These are phyloP conservation scores for Thamnidium elegans DNA, from an alignment of 192 early-diverging fungal genomes.

Conservation along the genomic window DNA sequence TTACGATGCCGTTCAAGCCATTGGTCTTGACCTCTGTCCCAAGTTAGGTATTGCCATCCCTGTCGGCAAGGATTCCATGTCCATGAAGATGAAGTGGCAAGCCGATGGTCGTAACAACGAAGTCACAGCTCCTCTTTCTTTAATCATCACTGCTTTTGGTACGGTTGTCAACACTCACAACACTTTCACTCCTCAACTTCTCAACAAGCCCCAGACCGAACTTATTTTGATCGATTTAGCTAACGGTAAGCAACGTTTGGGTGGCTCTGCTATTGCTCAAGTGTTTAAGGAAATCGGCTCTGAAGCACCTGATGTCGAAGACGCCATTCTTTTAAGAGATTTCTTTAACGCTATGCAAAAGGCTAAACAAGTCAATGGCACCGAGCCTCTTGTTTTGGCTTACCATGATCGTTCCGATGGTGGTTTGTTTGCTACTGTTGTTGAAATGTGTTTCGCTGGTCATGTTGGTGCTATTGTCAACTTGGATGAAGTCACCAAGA, in stretches of 20 bases:
- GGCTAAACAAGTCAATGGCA: conserved; percentile 20
- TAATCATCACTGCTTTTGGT: conserved; percentile 92
- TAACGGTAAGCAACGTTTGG: conserved; percentile 79
- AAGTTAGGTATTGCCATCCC: conserved; percentile 91
- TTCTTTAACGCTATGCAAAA: conserved; percentile 80
- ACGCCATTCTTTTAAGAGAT: conserved; percentile 58
- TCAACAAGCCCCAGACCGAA: conserved; percentile 45
- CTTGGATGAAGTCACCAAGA: conserved; percentile 44
- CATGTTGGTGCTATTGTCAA: conserved; percentile 81
- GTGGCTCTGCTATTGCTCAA: conserved; percentile 93
- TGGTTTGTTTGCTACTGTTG: conserved; percentile 87
- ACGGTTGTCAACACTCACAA: conserved; percentile 82
- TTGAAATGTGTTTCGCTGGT: conserved; percentile 97
- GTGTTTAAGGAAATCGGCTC: conserved; percentile 84
- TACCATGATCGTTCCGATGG: conserved; percentile 99
- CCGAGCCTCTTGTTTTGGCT: conserved; percentile 69
- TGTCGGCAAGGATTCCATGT: conserved; percentile 99
- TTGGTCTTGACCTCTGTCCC: conserved; percentile 93
- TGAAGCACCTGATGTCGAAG: conserved; percentile 85
- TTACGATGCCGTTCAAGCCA: conserved; percentile 89
- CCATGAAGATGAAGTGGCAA: conserved; percentile 95
- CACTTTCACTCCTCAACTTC: conserved; percentile 89
- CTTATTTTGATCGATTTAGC: conserved; percentile 89
- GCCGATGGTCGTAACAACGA: conserved; percentile 39
- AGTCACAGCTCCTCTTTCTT: conserved; percentile 88